Conservation (phyloP, 2,329 filamentous ascomycete species). For the Epicoccum nigrum region DNA sequence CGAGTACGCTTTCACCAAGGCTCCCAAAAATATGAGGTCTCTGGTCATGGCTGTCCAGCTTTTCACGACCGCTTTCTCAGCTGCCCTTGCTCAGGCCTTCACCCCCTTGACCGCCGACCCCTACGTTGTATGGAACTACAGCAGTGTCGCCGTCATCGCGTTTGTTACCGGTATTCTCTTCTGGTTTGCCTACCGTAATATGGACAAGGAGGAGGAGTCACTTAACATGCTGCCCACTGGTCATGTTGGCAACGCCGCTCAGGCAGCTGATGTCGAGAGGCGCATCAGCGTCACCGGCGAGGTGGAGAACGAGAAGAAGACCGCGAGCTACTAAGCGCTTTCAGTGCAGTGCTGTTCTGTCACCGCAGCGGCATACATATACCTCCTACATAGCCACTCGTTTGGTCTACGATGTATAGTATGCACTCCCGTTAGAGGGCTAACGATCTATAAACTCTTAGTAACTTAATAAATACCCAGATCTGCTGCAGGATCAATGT, state of each 20-base stretch:
- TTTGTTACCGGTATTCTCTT: slow-evolving; percentile 44
- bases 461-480: slow-evolving; percentile 9
- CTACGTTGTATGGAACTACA: slow-evolving; percentile 45
- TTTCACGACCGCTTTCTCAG: slow-evolving; percentile 46
- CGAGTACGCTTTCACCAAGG: slow-evolving; percentile 77
- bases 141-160: slow-evolving; percentile 43
- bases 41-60: slow-evolving; percentile 46
- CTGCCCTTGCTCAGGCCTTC: slow-evolving; percentile 39
- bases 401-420: background rate
- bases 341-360: background rate
- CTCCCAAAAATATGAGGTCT: slow-evolving; percentile 66
- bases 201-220: slow-evolving; percentile 45
- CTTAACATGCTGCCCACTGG: slow-evolving; percentile 49
- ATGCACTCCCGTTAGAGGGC: background rate
- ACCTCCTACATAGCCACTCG: background rate
- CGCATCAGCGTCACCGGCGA: slow-evolving; percentile 22
- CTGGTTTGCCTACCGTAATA: slow-evolving; percentile 38
- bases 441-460: slow-evolving; percentile 10
- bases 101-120: slow-evolving; percentile 37
- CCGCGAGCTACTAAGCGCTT: background rate
- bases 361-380: no score
- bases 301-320: slow-evolving; percentile 10
- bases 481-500: background rate
- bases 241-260: slow-evolving; percentile 37
- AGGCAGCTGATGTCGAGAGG: slow-evolving; percentile 41